Evolutionary conservation across 2,329 filamentous ascomycete species (phyloP).

Genomic region (Neopestalotiopsis sp.): DNA sequence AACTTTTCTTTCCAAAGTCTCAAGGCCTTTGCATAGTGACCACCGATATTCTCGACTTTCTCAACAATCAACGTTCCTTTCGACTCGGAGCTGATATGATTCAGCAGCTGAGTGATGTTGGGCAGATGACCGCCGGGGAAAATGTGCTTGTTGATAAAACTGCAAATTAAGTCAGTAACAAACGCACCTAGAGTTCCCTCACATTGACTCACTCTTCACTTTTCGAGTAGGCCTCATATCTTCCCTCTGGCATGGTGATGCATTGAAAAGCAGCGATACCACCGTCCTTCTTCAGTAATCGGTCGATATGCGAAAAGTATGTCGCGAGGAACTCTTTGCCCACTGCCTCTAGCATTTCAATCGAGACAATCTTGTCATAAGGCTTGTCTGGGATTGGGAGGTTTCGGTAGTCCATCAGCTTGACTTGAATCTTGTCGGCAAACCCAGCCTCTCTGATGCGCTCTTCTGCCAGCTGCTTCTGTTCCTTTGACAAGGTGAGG

Average conservation of each 20-base stretch:
- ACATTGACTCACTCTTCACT: constrained; percentile 63
- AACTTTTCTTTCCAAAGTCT: constrained; percentile 73
- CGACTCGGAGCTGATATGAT: constrained; percentile 66
- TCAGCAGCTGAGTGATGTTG: constrained; percentile 59
- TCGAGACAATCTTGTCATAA: constrained; percentile 76
- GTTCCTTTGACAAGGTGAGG: constrained; percentile 71
- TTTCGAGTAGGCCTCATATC: constrained; percentile 70
- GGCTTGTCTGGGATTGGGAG: constrained; percentile 57
- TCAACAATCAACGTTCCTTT: constrained; percentile 69
- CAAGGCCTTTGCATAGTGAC: constrained; percentile 74
- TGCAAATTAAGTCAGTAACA: constrained; percentile 26
- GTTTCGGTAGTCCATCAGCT: constrained; percentile 72
- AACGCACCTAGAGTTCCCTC: neutral
- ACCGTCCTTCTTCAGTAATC: constrained; percentile 67
- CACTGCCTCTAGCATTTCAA: constrained; percentile 81
- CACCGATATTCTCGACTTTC: constrained; percentile 73
- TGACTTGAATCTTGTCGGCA: constrained; percentile 65
- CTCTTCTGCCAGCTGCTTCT: constrained; percentile 70
- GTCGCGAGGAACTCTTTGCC: constrained; percentile 70
- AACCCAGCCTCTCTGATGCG: constrained; percentile 67
- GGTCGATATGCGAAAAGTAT: constrained; percentile 71
- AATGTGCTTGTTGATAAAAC: constrained; percentile 78
- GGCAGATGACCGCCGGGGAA: constrained; percentile 79
- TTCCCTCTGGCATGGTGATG: constrained; percentile 76
- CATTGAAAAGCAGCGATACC: constrained; percentile 76